phyloP scores from a whole-genome alignment of 345 rosid genomes.

The Microcos paniculata region DNA sequence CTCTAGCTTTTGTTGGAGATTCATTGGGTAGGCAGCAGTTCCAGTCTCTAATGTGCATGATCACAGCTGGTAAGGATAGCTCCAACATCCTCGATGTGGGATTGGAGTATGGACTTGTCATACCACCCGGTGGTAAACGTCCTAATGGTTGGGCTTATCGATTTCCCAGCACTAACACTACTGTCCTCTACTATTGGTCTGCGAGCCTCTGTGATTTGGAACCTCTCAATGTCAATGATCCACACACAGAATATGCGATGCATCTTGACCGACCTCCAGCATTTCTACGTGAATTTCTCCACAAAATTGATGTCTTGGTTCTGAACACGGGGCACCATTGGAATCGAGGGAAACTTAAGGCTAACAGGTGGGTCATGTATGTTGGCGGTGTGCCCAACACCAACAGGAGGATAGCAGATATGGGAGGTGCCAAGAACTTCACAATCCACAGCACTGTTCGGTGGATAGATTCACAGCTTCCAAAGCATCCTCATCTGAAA shows the following conservation, averaged over 20 bases:
- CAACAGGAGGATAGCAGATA: conserved; percentile 50
- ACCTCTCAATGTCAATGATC: conserved; percentile 50
- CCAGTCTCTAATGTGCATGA: conserved; percentile 86
- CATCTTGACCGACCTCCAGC: conserved; percentile 86
- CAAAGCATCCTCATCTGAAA: conserved; percentile 46
- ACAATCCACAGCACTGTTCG: conserved; percentile 64
- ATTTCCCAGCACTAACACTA: conserved; percentile 65
- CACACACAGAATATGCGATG: conserved; percentile 60
- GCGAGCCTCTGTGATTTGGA: conserved; percentile 64
- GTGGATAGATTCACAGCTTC: conserved; percentile 72
- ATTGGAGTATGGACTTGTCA: conserved; percentile 51
- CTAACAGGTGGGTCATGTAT: conserved; percentile 75
- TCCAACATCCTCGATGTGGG: conserved; percentile 59
- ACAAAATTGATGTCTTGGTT: conserved; percentile 59
- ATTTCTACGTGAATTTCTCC: conserved; percentile 55
- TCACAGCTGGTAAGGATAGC: conserved; percentile 53
- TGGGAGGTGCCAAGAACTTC: conserved; percentile 68
- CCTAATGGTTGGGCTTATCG: conserved; percentile 82
- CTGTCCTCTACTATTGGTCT: conserved; percentile 78
- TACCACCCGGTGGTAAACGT: conserved; percentile 47
- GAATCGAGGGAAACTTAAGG: conserved; percentile 72
- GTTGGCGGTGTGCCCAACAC: conserved; percentile 55
- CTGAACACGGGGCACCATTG: conserved; percentile 85
- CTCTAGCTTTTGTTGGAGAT: conserved; percentile 88
- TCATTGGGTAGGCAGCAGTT: conserved; percentile 84